Evolutionary conservation across 2,329 filamentous ascomycete genomes (phyloP).

Genomic region (Torrubiella hemipterigena): DNA sequence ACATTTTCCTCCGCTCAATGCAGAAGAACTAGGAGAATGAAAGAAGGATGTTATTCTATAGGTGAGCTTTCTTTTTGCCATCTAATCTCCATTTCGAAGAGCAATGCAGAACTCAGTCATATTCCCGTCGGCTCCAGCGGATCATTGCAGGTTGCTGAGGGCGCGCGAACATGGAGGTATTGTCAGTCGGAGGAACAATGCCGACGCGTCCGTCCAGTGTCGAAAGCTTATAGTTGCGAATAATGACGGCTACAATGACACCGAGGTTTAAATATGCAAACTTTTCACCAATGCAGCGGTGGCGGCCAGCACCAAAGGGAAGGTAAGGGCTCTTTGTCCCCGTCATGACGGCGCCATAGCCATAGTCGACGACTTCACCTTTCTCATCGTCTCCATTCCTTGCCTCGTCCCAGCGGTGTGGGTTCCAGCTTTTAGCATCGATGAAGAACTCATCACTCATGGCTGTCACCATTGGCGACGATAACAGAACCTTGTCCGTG

Average conservation of each 20-base stretch:
- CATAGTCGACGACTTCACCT: slow-evolving; percentile 15
- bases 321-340: slow-evolving; percentile 33
- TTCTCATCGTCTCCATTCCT: slow-evolving; percentile 6
- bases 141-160: slow-evolving; percentile 19
- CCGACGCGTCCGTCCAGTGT: slow-evolving; percentile 42
- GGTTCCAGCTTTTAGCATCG: slow-evolving; percentile 15
- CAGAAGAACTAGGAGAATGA: too few relatives aligned
- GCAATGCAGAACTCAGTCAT: too few relatives aligned
- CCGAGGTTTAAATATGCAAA: slow-evolving; percentile 61
- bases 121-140: slow-evolving; percentile 19
- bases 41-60: too few relatives aligned
- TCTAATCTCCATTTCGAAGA: too few relatives aligned
- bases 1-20: too few relatives aligned
- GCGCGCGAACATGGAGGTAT: slow-evolving; percentile 35
- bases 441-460: slow-evolving; percentile 49
- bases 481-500: slow-evolving; percentile 34
- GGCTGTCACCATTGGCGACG: slow-evolving; percentile 27
- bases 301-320: slow-evolving; percentile 61
- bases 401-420: slow-evolving; percentile 17
- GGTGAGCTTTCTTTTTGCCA: too few relatives aligned
- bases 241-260: slow-evolving; percentile 50
- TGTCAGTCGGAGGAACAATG: slow-evolving; percentile 51
- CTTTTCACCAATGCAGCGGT: slow-evolving; percentile 66
- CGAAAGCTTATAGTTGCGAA: slow-evolving; percentile 47
- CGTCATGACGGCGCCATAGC: slow-evolving; percentile 17